Percentiles rank a stretch among this genome's conserved stretches.
These are phyloP conservation scores for Raffaelea albimanens DNA, from an alignment of 2,329 filamentous ascomycete species.

Conservation along the genomic window DNA sequence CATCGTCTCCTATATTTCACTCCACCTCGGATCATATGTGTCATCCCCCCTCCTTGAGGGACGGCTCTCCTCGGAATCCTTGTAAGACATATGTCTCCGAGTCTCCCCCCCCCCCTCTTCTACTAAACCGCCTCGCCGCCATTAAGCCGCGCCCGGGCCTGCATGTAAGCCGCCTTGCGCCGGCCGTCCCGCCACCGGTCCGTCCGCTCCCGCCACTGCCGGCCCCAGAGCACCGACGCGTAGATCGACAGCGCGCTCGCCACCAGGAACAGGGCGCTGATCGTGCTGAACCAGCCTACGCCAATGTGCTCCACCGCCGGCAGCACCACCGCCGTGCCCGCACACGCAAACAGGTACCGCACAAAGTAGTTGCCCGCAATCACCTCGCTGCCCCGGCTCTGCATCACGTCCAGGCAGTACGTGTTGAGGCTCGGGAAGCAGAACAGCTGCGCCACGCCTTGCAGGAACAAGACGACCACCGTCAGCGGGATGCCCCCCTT, in stretches of 20 bases:
- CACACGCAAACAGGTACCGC: conserved; percentile 64
- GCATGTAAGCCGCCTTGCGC: conserved; percentile 13
- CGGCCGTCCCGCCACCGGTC: conserved; percentile 35
- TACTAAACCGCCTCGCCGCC: background rate
- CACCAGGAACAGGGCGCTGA: conserved; percentile 49
- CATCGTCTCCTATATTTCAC: no score
- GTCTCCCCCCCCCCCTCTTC: no score
- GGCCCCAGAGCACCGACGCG: conserved; percentile 39
- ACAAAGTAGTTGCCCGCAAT: conserved; percentile 74
- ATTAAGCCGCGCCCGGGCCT: conserved; percentile 5
- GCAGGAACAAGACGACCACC: conserved; percentile 58
- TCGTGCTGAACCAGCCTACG: conserved; percentile 73
- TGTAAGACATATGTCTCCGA: no score
- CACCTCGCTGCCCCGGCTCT: conserved; percentile 59
- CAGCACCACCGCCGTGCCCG: conserved; percentile 61
- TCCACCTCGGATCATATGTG: no score
- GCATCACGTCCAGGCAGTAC: conserved; percentile 77
- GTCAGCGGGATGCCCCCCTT: conserved; percentile 39
- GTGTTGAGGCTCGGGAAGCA: conserved; percentile 62
- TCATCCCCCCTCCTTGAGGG: no score
- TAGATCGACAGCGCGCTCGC: conserved; percentile 33
- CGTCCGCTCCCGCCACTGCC: conserved; percentile 41
- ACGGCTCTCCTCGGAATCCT: no score
- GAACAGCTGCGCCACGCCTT: conserved; percentile 59
- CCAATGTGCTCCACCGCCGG: conserved; percentile 67